Percentiles rank a stretch among this genome's conserved stretches.
Evolutionary conservation across 352 stramenopile species (phyloP).

Genomic region (Phytophthora cryptogea): DNA sequence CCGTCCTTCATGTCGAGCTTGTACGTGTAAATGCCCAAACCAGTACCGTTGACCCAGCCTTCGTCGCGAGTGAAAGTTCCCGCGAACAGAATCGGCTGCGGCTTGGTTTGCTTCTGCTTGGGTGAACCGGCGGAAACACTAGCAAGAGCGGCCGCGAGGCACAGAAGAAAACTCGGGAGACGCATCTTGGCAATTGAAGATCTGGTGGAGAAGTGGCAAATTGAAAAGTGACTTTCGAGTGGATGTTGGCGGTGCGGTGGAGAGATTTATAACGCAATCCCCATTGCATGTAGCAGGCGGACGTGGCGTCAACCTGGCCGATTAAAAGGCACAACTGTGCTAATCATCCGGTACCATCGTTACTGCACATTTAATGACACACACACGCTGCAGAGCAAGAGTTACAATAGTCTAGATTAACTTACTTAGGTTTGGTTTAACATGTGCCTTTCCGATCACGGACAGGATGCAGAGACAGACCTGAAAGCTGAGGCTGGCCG

Average conservation of each 20-base stretch:
- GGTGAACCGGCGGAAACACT: slow-evolving; percentile 23
- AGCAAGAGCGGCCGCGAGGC: slow-evolving; percentile 21
- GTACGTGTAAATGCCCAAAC: slow-evolving; percentile 67
- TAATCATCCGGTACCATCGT: no score
- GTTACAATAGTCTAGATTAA: no score
- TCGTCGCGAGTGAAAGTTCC: slow-evolving; percentile 72
- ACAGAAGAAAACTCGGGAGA: slow-evolving; percentile 26
- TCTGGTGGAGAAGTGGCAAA: slow-evolving; percentile 13
- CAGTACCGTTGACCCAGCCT: slow-evolving; percentile 68
- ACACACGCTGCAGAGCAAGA: no score
- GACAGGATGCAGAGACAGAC: no score
- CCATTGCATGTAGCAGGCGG: no score
- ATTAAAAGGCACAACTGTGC: no score
- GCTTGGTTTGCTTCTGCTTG: slow-evolving; percentile 8
- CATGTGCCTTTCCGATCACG: no score
- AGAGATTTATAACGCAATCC: background rate
- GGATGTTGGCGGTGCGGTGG: background rate
- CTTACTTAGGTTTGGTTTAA: no score
- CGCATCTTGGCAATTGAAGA: slow-evolving; percentile 19
- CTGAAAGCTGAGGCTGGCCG: no score
- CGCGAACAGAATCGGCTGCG: slow-evolving; percentile 49
- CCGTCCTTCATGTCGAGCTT: slow-evolving; percentile 49
- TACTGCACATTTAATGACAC: no score
- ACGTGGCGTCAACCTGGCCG: no score
- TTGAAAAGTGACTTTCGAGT: slow-evolving; percentile 9